phyloP scores from a whole-genome alignment of 768 basidiomycete species.

The Rhodotorula kratochvilovae region DNA sequence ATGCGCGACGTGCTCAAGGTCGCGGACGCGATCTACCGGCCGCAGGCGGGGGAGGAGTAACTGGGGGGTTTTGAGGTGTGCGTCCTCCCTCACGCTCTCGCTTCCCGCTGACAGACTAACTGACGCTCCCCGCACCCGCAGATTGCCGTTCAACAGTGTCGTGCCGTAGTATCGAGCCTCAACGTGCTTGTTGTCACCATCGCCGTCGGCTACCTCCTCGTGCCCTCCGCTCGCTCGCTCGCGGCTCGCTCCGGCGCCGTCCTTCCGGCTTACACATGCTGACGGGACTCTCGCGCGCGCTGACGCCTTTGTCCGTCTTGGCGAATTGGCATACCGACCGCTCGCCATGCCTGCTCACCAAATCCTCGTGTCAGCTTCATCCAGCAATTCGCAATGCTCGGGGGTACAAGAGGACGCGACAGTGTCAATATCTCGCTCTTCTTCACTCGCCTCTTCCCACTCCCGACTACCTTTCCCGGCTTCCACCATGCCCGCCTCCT shows the following conservation, averaged over 20 bases:
- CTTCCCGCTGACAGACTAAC: too few species aligned
- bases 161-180: background rate
- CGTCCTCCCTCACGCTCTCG: too few species aligned
- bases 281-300: too few species aligned
- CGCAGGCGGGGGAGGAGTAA: too few species aligned
- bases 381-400: background rate
- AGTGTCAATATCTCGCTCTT: background rate
- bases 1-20: slow-evolving; percentile 70
- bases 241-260: too few species aligned
- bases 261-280: too few species aligned
- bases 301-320: too few species aligned
- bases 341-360: too few species aligned
- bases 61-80: too few species aligned
- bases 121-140: background rate
- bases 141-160: background rate
- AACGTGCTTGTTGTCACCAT: slow-evolving; percentile 6
- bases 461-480: background rate
- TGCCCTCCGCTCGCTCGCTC: too few species aligned
- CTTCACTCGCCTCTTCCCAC: background rate
- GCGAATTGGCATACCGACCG: too few species aligned
- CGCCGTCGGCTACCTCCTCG: too few species aligned
- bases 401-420: background rate
- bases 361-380: background rate
- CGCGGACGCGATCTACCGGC: slow-evolving; percentile 48
- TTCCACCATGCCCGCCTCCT: slow-evolving; percentile 6